A percentile compares a stretch with the other conserved stretches of the same genome.
phyloP scores from a whole-genome alignment of 2,329 filamentous ascomycete species.

The Mollisia scopiformis region DNA sequence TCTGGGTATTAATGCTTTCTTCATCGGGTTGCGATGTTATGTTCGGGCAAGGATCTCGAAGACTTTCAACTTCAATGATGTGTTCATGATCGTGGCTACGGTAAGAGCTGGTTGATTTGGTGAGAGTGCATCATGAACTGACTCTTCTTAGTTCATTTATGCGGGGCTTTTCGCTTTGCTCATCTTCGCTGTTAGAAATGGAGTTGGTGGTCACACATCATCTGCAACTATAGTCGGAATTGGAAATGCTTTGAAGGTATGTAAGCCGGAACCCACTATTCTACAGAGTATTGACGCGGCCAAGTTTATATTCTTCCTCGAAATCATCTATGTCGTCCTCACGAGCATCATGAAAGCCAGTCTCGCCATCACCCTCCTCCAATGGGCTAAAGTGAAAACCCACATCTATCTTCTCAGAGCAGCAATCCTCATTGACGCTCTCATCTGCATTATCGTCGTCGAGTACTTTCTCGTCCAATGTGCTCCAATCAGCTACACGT shows the following conservation, averaged over 20 bases:
- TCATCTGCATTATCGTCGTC: slow-evolving; percentile 17
- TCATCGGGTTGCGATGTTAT: slow-evolving; percentile 21
- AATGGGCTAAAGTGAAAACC: slow-evolving; percentile 19
- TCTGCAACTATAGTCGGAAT: slow-evolving; percentile 1
- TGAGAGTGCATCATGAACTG: neutral
- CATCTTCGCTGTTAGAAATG: slow-evolving; percentile 18
- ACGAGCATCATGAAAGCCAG: slow-evolving; percentile 28
- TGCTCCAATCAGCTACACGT: slow-evolving; percentile 21
- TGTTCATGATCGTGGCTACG: slow-evolving; percentile 21
- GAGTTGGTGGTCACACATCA: slow-evolving; percentile 22
- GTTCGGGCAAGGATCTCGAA: slow-evolving; percentile 17
- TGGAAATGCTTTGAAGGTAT: slow-evolving; percentile 16
- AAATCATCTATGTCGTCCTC: slow-evolving; percentile 27
- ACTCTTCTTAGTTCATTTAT: slow-evolving; percentile 14
- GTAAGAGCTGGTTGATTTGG: neutral
- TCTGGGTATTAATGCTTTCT: slow-evolving; percentile 14
- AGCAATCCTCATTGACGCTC: slow-evolving; percentile 22
- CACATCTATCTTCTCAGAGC: slow-evolving; percentile 17
- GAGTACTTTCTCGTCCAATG: slow-evolving; percentile 24
- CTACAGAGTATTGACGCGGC: neutral
- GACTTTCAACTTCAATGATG: slow-evolving; percentile 24
- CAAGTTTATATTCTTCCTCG: slow-evolving; percentile 26
- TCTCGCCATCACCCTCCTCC: slow-evolving; percentile 21
- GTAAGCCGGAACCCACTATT: neutral
- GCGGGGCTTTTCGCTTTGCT: slow-evolving; percentile 17